Evolutionary conservation across 495 filamentous ascomycete genomes (phyloP).

Genomic region (Cercophora scortea): DNA sequence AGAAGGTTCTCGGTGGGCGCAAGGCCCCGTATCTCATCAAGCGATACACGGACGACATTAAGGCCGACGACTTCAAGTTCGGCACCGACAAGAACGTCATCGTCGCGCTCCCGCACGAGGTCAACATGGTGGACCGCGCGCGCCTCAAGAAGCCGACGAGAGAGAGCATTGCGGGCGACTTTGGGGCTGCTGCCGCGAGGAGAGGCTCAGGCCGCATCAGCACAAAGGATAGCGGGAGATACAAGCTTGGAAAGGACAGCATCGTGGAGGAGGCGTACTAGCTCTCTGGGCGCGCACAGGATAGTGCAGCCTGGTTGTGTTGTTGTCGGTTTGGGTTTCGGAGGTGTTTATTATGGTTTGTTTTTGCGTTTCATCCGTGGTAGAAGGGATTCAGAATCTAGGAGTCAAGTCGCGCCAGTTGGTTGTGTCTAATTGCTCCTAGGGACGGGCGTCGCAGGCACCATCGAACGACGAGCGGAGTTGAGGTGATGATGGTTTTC

Average conservation of each 20-base stretch:
- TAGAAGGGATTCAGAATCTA: too few species aligned
- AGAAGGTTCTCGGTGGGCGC: slow-evolving; percentile 69
- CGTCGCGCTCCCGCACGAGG: slow-evolving; percentile 91
- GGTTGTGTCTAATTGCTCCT: too few species aligned
- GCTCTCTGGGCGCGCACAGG: too few species aligned
- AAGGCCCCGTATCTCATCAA: slow-evolving; percentile 94
- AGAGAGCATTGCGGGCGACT: slow-evolving; percentile 69
- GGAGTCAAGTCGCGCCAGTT: too few species aligned
- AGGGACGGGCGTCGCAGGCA: neutral
- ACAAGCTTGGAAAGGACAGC: slow-evolving; percentile 62
- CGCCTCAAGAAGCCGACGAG: slow-evolving; percentile 81
- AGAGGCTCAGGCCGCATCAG: slow-evolving; percentile 39
- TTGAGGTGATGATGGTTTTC: neutral
- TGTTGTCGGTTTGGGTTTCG: too few species aligned
- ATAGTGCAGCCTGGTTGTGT: too few species aligned
- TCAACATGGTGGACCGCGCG: slow-evolving; percentile 89
- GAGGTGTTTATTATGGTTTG: too few species aligned
- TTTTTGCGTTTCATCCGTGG: too few species aligned
- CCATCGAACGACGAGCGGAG: neutral
- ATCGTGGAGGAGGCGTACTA: slow-evolving; percentile 83
- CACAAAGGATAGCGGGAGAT: slow-evolving; percentile 41
- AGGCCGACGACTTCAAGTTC: slow-evolving; percentile 98
- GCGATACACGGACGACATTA: slow-evolving; percentile 88
- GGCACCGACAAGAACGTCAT: slow-evolving; percentile 96
- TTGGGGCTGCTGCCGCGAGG: slow-evolving; percentile 38